Evolutionary conservation across 768 basidiomycete genomes (phyloP).

Genomic region (Coprinopsis strossmayeri): DNA sequence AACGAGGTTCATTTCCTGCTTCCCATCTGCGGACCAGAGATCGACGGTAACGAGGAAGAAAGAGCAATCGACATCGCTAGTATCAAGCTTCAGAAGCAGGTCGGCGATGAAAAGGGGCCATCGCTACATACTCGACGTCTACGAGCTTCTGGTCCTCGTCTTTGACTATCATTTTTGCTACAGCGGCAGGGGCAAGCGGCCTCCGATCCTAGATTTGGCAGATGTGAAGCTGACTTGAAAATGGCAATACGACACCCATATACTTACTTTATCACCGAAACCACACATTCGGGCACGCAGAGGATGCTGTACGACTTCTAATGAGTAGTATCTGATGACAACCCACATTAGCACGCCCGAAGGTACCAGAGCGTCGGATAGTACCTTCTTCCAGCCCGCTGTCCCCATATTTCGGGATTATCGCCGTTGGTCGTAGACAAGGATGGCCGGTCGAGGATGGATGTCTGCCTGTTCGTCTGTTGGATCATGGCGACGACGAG

Average conservation of each 20-base stretch:
- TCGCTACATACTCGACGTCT: slow-evolving; percentile 62
- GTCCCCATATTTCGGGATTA: slow-evolving; percentile 60
- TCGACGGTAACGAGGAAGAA: slow-evolving; percentile 93
- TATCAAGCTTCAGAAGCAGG: slow-evolving; percentile 11
- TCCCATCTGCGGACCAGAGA: slow-evolving; percentile 81
- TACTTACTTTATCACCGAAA: slow-evolving; percentile 85
- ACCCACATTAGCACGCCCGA: slow-evolving; percentile 10
- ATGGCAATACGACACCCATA: slow-evolving; percentile 11
- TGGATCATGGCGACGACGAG: slow-evolving; percentile 52
- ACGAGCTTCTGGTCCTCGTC: slow-evolving; percentile 61
- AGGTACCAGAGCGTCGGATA: slow-evolving; percentile 4
- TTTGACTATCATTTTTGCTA: slow-evolving; percentile 76
- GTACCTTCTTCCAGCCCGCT: slow-evolving; percentile 60
- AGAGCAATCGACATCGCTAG: slow-evolving; percentile 70
- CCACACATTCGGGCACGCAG: slow-evolving; percentile 92
- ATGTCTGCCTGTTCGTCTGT: slow-evolving; percentile 43
- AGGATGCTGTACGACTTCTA: slow-evolving; percentile 85
- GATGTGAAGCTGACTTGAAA: slow-evolving; percentile 9
- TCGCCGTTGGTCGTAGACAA: slow-evolving; percentile 27
- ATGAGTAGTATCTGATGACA: slow-evolving; percentile 60
- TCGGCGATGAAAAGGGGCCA: not conserved
- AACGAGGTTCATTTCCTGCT: slow-evolving; percentile 83
- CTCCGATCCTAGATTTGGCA: slow-evolving; percentile 67
- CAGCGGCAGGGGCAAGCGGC: slow-evolving; percentile 85
- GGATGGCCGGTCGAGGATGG: slow-evolving; percentile 22